These are phyloP conservation scores for Brassica napus DNA, from an alignment of 345 rosid genomes.

Conservation along the genomic window DNA sequence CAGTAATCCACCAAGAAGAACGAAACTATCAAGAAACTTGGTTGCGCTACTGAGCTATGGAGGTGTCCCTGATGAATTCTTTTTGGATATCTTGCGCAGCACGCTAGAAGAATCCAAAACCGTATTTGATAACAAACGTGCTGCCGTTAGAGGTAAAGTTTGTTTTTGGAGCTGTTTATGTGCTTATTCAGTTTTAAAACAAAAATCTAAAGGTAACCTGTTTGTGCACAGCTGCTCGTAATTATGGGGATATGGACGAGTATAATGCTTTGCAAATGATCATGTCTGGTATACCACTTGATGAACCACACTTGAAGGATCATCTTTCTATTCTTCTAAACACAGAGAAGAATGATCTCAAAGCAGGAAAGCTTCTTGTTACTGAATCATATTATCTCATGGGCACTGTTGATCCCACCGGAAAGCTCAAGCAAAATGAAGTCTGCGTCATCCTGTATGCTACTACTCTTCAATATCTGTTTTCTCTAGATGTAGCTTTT, in stretches of 20 bases:
- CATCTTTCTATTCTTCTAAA: conserved; percentile 44
- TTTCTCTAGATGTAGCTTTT: background rate
- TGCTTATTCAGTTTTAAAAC: background rate
- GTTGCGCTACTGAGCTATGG: conserved; percentile 48
- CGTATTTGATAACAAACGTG: conserved; percentile 44
- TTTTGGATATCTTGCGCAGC: conserved; percentile 49
- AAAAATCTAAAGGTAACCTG: background rate
- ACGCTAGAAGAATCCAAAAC: conserved; percentile 54
- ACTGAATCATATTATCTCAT: conserved; percentile 72
- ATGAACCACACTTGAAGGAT: conserved; percentile 60
- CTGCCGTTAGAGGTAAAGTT: conserved; percentile 60
- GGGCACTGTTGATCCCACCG: conserved; percentile 89
- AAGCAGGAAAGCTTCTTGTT: conserved; percentile 60
- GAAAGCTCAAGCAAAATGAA: conserved; percentile 59
- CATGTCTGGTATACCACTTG: conserved; percentile 65
- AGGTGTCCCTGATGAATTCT: conserved; percentile 64
- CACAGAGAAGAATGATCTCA: conserved; percentile 54
- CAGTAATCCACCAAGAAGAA: background rate
- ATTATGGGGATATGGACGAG: conserved; percentile 56
- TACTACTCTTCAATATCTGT: background rate
- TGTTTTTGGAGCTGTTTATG: background rate
- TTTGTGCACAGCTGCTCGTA: conserved; percentile 49
- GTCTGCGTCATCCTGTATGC: conserved; percentile 82
- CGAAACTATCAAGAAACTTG: background rate
- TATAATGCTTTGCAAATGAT: conserved; percentile 52